phyloP scores from a whole-genome alignment of 768 basidiomycete genomes.

The Rhodotorula toruloides region DNA sequence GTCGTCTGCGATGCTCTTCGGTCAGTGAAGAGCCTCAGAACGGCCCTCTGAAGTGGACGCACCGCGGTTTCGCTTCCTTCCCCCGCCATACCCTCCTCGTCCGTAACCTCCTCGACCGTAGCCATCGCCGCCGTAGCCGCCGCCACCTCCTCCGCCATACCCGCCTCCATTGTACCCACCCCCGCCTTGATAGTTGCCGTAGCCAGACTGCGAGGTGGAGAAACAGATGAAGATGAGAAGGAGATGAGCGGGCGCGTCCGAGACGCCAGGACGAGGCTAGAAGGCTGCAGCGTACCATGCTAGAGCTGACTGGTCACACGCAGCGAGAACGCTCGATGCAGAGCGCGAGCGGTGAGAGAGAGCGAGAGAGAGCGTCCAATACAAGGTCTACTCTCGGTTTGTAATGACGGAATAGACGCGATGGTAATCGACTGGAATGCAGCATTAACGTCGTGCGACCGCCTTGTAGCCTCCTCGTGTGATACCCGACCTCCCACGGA shows the following conservation, averaged over 20 bases:
- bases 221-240: background rate
- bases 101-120: slow-evolving; percentile 28
- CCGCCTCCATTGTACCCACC: slow-evolving; percentile 34
- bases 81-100: slow-evolving; percentile 24
- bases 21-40: too few species aligned
- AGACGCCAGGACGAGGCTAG: too few species aligned
- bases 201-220: background rate
- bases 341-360: too few species aligned
- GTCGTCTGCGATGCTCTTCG: slow-evolving; percentile 42
- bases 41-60: too few species aligned
- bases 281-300: background rate
- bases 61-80: slow-evolving; percentile 8
- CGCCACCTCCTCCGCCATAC: slow-evolving; percentile 2
- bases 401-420: too few species aligned
- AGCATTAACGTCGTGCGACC: too few species aligned
- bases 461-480: slow-evolving; percentile 2
- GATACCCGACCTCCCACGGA: slow-evolving; percentile 29
- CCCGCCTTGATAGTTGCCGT: slow-evolving; percentile 8
- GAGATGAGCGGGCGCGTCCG: too few species aligned
- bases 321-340: too few species aligned
- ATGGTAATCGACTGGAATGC: background rate
- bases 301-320: too few species aligned
- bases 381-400: too few species aligned
- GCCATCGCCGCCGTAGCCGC: slow-evolving; percentile 31
- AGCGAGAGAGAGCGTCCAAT: too few species aligned